These are phyloP conservation scores for Cladosporium sp. DNA, from an alignment of 2,329 filamentous ascomycete species.

Conservation along the genomic window DNA sequence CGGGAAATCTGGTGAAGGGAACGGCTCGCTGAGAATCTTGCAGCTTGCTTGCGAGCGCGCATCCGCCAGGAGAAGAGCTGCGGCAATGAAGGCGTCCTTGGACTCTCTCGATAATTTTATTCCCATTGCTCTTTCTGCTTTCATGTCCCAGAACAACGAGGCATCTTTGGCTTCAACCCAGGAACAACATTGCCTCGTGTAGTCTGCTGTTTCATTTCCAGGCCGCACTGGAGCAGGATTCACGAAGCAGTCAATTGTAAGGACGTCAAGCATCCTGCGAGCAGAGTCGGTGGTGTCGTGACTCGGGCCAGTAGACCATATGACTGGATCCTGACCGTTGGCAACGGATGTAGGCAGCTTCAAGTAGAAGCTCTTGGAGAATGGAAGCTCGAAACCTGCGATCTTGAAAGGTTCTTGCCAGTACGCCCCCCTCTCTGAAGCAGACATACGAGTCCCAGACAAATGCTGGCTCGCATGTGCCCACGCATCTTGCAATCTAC, in stretches of 20 bases:
- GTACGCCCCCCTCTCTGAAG: constrained; percentile 27
- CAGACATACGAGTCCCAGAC: constrained; percentile 26
- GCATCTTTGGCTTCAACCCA: neutral
- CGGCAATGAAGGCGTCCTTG: constrained; percentile 31
- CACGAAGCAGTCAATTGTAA: neutral
- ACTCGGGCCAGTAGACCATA: neutral
- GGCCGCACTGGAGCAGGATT: neutral
- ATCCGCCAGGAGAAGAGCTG: constrained; percentile 33
- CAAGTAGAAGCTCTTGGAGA: neutral
- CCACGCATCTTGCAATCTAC: constrained; percentile 26
- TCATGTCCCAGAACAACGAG: constrained; percentile 3
- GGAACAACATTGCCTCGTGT: no score
- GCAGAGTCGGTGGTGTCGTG: neutral
- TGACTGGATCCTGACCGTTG: neutral
- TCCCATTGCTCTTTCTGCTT: neutral
- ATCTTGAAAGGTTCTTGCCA: constrained; percentile 20
- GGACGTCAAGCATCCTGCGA: neutral
- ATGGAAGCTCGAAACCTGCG: neutral
- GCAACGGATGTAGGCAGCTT: neutral
- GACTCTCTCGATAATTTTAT: constrained; percentile 14
- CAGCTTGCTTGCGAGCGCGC: constrained; percentile 17
- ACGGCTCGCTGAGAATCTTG: constrained; percentile 27
- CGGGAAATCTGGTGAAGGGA: constrained; percentile 20
- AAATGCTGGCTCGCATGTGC: constrained; percentile 26
- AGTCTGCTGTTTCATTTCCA: no score